phyloP scores from a whole-genome alignment of 768 basidiomycete species.

The Kwoniella botswanensis region DNA sequence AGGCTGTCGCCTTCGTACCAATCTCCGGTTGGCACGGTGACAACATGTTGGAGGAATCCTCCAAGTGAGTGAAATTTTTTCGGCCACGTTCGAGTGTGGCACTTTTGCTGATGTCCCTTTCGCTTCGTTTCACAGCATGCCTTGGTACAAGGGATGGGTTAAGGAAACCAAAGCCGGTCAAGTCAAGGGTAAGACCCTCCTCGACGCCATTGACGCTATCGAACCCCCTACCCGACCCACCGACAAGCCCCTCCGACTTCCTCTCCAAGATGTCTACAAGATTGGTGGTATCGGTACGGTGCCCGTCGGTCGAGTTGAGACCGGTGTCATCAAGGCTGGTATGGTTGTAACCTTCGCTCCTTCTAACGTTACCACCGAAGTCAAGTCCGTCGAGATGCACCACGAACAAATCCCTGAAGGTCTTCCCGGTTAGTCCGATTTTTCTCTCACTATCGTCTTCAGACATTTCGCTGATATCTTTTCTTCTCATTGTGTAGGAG shows the following conservation, averaged over 20 bases:
- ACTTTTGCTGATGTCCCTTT: constrained; percentile 15
- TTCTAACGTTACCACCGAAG: constrained; percentile 98
- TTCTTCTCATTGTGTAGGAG: constrained; percentile 63
- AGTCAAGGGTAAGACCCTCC: constrained; percentile 97
- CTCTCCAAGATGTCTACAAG: constrained; percentile 99
- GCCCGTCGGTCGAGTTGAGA: constrained; percentile 99
- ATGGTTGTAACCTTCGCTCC: constrained; percentile 84
- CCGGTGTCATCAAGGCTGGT: constrained; percentile 77
- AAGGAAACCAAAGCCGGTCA: constrained; percentile 93
- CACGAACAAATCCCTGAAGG: constrained; percentile 83
- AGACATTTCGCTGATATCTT: neutral
- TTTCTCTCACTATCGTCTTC: neutral
- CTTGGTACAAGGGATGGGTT: constrained; percentile 99
- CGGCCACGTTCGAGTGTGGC: neutral
- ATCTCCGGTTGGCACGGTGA: constrained; percentile 99
- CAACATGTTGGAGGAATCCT: constrained; percentile 99
- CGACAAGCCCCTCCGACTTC: constrained; percentile 99
- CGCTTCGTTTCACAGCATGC: constrained; percentile 69
- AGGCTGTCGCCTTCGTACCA: constrained; percentile 96
- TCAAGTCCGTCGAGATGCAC: constrained; percentile 97
- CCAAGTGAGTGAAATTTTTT: constrained; percentile 68
- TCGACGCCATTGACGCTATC: constrained; percentile 99
- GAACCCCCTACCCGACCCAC: constrained; percentile 95
- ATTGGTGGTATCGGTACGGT: constrained; percentile 99
- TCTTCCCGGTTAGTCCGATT: constrained; percentile 62